Percentiles rank a stretch among this genome's conserved stretches.
These are phyloP conservation scores for Pichiaceae sp. DNA, from an alignment of 1,139 yeast genomes.

Conservation along the genomic window DNA sequence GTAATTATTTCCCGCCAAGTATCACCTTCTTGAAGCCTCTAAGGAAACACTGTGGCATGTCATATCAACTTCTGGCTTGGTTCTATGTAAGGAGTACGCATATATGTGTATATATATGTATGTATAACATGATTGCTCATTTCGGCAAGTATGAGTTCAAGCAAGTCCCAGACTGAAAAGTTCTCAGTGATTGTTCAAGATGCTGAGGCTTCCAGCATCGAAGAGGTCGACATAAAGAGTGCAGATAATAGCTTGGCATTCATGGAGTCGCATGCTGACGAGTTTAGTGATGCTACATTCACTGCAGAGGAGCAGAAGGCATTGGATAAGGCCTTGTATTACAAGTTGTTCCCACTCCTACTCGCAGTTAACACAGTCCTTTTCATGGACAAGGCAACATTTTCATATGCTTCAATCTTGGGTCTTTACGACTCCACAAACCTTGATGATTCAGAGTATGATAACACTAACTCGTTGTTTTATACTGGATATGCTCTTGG, in stretches of 20 bases:
- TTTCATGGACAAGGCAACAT: constrained; percentile 35
- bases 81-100: too few species aligned
- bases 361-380: constrained; percentile 25
- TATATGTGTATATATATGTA: too few species aligned
- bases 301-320: constrained; percentile 21
- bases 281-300: constrained; percentile 10
- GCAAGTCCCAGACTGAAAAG: too few species aligned
- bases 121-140: too few species aligned
- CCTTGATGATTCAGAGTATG: constrained; percentile 22
- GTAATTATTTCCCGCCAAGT: too few species aligned
- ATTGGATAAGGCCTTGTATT: constrained; percentile 20
- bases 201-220: constrained; percentile 1
- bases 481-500: constrained; percentile 32
- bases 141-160: too few species aligned
- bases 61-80: too few species aligned
- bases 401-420: constrained; percentile 31
- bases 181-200: not conserved
- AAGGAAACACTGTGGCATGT: too few species aligned
- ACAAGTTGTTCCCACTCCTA: constrained; percentile 23
- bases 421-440: constrained; percentile 35
- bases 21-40: too few species aligned
- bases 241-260: constrained; percentile 1
- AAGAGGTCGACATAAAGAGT: constrained; percentile 1
- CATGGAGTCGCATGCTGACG: constrained; percentile 1
- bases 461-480: constrained; percentile 30